phyloP scores from a whole-genome alignment of 257 asterid species.

The Ehretia macrophylla region DNA sequence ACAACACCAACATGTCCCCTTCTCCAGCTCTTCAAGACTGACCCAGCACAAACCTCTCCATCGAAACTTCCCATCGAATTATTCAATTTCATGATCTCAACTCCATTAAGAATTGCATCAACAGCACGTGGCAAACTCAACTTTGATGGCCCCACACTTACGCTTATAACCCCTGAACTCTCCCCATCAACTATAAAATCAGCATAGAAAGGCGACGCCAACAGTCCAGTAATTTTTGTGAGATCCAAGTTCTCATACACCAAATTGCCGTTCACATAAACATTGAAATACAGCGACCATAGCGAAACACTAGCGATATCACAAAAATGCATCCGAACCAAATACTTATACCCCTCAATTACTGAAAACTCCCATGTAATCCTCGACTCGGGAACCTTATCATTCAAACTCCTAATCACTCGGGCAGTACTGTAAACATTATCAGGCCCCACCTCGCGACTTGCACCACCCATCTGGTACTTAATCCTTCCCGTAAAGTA shows the following conservation, averaged over 20 bases:
- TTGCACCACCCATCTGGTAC: slow-evolving; percentile 71
- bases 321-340: slow-evolving; percentile 87
- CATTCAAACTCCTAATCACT: slow-evolving; percentile 48
- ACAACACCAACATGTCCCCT: slow-evolving; percentile 31
- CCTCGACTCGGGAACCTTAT: slow-evolving; percentile 39
- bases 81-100: slow-evolving; percentile 79
- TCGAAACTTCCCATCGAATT: slow-evolving; percentile 70
- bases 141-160: slow-evolving; percentile 78
- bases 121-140: slow-evolving; percentile 55
- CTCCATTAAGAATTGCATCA: slow-evolving; percentile 80
- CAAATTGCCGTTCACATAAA: slow-evolving; percentile 61
- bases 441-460: slow-evolving; percentile 90
- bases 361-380: slow-evolving; percentile 65
- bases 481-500: slow-evolving; percentile 62
- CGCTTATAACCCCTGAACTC: slow-evolving; percentile 34
- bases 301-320: slow-evolving; percentile 73
- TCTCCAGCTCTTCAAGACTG: slow-evolving; percentile 56
- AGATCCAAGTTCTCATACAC: slow-evolving; percentile 80
- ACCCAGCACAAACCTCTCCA: slow-evolving; percentile 56
- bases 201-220: slow-evolving; percentile 93
- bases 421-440: slow-evolving; percentile 78
- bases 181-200: slow-evolving; percentile 60
- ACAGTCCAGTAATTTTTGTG: slow-evolving; percentile 34
- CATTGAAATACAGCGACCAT: slow-evolving; percentile 66
- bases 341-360: slow-evolving; percentile 50